These are phyloP conservation scores for Cryomyces antarcticus DNA, from an alignment of 495 filamentous ascomycete species.

Conservation along the genomic window DNA sequence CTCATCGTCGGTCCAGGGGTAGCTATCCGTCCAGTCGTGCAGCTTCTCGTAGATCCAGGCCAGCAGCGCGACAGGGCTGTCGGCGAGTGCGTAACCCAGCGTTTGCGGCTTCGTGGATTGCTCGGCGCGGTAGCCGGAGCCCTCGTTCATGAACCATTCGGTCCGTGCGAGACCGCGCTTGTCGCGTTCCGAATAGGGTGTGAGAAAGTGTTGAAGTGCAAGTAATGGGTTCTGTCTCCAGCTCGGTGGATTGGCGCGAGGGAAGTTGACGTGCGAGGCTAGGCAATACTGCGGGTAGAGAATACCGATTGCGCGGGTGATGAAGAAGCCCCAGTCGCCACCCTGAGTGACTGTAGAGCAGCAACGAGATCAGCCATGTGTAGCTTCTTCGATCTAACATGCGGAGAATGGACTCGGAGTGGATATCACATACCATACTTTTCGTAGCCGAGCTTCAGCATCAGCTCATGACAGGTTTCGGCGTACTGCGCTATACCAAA, in stretches of 20 bases:
- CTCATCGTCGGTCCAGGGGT: constrained; percentile 33
- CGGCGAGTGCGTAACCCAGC: constrained; percentile 27
- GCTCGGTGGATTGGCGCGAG: not conserved
- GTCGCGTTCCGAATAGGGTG: constrained; percentile 20
- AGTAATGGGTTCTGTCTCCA: constrained; percentile 16
- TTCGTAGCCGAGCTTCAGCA: constrained; percentile 23
- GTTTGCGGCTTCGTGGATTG: constrained; percentile 31
- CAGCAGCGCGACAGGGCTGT: constrained; percentile 29
- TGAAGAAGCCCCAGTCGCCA: constrained; percentile 29
- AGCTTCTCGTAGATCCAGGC: constrained; percentile 38
- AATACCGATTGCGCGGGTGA: constrained; percentile 22
- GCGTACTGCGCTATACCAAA: constrained; percentile 25
- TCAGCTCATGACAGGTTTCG: constrained; percentile 24
- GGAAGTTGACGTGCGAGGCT: constrained; percentile 27
- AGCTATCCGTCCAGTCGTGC: constrained; percentile 28
- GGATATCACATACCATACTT: constrained; percentile 19
- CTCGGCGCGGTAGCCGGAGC: constrained; percentile 22
- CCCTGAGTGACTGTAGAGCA: constrained; percentile 23
- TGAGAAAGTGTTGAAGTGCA: constrained; percentile 16
- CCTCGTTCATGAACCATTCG: constrained; percentile 19
- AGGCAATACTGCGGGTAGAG: constrained; percentile 22
- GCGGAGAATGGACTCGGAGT: not conserved
- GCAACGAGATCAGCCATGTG: constrained; percentile 1
- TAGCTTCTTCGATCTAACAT: no score
- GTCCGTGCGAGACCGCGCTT: constrained; percentile 16